These are phyloP conservation scores for Monilinia aucupariae DNA, from an alignment of 2,329 filamentous ascomycete genomes.

Conservation along the genomic window DNA sequence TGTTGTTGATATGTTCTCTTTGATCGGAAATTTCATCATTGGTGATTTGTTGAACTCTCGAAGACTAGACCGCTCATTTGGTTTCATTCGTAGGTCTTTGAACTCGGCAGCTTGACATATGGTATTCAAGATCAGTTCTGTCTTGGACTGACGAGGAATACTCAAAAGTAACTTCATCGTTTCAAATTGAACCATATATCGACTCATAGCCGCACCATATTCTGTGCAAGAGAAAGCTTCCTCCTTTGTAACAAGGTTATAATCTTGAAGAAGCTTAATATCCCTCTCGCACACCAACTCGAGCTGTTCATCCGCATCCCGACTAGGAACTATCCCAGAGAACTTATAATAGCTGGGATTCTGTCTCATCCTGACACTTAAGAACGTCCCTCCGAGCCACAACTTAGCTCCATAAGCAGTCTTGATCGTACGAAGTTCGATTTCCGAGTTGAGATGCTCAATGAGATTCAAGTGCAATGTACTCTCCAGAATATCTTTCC, in stretches of 20 bases:
- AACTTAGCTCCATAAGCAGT: constrained; percentile 59
- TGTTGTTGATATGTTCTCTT: constrained; percentile 57
- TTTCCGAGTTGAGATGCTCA: constrained; percentile 80
- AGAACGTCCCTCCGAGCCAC: constrained; percentile 74
- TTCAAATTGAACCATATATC: constrained; percentile 72
- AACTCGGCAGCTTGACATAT: constrained; percentile 69
- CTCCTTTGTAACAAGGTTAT: constrained; percentile 48
- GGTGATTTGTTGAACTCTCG: constrained; percentile 66
- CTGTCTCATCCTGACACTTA: constrained; percentile 66
- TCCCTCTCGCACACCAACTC: constrained; percentile 66
- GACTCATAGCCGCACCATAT: constrained; percentile 75
- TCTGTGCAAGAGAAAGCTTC: constrained; percentile 55
- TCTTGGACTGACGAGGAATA: constrained; percentile 53
- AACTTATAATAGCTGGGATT: constrained; percentile 69
- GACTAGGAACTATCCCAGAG: constrained; percentile 45
- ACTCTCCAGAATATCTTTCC: constrained; percentile 70
- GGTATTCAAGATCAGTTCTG: constrained; percentile 62
- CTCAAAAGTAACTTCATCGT: constrained; percentile 69
- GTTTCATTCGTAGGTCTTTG: constrained; percentile 63
- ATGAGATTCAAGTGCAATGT: constrained; percentile 72
- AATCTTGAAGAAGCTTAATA: constrained; percentile 57
- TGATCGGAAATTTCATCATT: constrained; percentile 65
- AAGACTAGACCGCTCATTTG: constrained; percentile 62
- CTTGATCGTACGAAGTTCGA: constrained; percentile 67
- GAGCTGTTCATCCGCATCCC: constrained; percentile 57